Evolutionary conservation across 805 yeast genomes (phyloP).

Genomic region (Wickerhamomyces tratensis): DNA sequence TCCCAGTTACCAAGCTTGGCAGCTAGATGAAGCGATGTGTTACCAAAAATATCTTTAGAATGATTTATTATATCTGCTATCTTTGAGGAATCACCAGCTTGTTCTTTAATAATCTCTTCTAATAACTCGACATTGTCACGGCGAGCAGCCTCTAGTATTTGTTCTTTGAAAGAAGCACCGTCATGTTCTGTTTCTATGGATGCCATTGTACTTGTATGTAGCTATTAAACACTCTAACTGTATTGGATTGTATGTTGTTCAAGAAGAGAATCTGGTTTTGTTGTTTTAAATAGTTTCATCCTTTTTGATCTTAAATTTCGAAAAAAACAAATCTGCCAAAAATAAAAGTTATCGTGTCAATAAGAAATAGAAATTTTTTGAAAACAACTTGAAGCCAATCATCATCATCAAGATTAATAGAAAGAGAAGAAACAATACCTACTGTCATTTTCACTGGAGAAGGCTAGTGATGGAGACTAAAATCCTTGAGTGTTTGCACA

Average conservation of each 20-base stretch:
- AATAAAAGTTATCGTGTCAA: no score
- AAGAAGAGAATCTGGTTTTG: no score
- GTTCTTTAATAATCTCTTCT: conserved; percentile 39
- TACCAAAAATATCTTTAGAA: conserved; percentile 68
- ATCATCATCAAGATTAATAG: no score
- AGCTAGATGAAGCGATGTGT: conserved; percentile 75
- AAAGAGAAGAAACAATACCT: no score
- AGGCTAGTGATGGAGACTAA: conserved; percentile 2
- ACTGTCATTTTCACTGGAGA: no score
- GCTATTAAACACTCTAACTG: no score
- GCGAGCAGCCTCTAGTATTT: conserved; percentile 78
- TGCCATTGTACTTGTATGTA: no score
- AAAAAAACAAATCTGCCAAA: no score
- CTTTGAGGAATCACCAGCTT: conserved; percentile 19
- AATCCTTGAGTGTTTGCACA: conserved; percentile 12
- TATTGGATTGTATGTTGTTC: not conserved
- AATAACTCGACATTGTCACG: conserved; percentile 78
- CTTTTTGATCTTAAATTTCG: no score
- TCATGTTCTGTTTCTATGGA: conserved; percentile 18
- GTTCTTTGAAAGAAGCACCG: conserved; percentile 76
- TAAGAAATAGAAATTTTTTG: no score
- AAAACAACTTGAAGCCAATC: no score
- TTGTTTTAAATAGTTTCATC: no score
- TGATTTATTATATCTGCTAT: conserved; percentile 50
- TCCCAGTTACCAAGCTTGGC: conserved; percentile 80